A percentile compares a stretch with the other conserved stretches of the same genome.
Conservation (phyloP, 495 filamentous ascomycete genomes). For the Tetracladium setigerum region DNA sequence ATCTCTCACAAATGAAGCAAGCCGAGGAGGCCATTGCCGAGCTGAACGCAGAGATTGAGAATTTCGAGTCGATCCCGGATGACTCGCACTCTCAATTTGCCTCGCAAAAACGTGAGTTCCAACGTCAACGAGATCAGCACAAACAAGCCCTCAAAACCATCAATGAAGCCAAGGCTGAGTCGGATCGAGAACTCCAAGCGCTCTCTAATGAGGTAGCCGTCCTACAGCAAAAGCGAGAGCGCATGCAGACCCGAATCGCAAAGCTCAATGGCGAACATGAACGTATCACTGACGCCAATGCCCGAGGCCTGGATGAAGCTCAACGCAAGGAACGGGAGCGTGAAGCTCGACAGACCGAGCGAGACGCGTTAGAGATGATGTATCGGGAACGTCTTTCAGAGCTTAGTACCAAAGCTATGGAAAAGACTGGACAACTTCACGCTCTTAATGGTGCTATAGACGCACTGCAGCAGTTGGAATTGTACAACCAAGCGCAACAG, state of each 20-base stretch:
- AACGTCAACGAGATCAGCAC: constrained; percentile 50
- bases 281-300: constrained; percentile 68
- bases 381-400: constrained; percentile 8
- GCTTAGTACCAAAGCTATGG: constrained; percentile 4
- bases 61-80: constrained; percentile 57
- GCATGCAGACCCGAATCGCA: constrained; percentile 64
- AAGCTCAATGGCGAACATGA: constrained; percentile 75
- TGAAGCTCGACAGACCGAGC: constrained; percentile 56
- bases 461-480: not conserved
- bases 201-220: constrained; percentile 59
- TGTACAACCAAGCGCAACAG: not conserved
- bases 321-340: constrained; percentile 65
- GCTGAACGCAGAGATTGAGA: constrained; percentile 58
- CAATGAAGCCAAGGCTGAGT: constrained; percentile 51
- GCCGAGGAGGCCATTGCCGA: constrained; percentile 65
- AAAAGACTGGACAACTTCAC: constrained; percentile 2
- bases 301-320: constrained; percentile 64
- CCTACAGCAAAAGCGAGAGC: constrained; percentile 68
- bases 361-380: constrained; percentile 44
- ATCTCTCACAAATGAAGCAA: constrained; percentile 73
- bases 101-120: constrained; percentile 8
- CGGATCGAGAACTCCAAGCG: constrained; percentile 54
- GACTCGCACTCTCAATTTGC: constrained; percentile 10
- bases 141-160: constrained; percentile 52
- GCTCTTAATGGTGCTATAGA: constrained; percentile 1